These are phyloP conservation scores for Linnemannia zychae DNA, from an alignment of 192 early-diverging fungal species.

Conservation along the genomic window DNA sequence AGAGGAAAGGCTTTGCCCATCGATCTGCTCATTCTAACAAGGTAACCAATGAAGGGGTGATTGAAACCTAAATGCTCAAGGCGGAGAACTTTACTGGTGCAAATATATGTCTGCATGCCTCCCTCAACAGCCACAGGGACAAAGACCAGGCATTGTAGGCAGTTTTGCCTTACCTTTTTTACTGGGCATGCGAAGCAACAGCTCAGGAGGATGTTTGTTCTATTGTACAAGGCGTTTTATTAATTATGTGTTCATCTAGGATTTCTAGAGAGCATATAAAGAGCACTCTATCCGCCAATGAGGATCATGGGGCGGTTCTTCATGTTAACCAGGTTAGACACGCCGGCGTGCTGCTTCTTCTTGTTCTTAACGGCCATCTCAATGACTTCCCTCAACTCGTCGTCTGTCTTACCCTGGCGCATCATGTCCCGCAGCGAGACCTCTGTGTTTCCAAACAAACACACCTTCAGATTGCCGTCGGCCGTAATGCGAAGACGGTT, in stretches of 20 bases:
- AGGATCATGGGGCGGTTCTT: conserved; percentile 96
- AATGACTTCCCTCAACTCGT: conserved; percentile 79
- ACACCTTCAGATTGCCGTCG: conserved; percentile 95
- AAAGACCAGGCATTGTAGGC: too few species aligned
- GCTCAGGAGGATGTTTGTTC: neutral
- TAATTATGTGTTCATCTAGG: neutral
- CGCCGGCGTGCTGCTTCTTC: conserved; percentile 95
- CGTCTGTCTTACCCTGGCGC: conserved; percentile 72
- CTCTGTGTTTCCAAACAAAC: conserved; percentile 94
- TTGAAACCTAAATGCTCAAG: too few species aligned
- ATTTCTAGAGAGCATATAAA: neutral
- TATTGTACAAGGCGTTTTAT: neutral
- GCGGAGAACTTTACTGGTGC: too few species aligned
- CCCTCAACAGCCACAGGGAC: too few species aligned
- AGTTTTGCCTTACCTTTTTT: neutral
- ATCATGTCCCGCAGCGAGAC: conserved; percentile 87
- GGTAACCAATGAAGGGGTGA: neutral
- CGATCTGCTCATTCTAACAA: neutral
- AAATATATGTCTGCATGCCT: too few species aligned
- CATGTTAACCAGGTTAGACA: conserved; percentile 83
- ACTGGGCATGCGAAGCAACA: neutral
- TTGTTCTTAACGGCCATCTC: conserved; percentile 87
- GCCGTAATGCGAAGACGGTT: conserved; percentile 94
- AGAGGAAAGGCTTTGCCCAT: neutral
- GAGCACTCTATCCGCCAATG: conserved; percentile 91